Evolutionary conservation across 2,329 filamentous ascomycete species (phyloP).

Genomic region (Alternaria sp.): DNA sequence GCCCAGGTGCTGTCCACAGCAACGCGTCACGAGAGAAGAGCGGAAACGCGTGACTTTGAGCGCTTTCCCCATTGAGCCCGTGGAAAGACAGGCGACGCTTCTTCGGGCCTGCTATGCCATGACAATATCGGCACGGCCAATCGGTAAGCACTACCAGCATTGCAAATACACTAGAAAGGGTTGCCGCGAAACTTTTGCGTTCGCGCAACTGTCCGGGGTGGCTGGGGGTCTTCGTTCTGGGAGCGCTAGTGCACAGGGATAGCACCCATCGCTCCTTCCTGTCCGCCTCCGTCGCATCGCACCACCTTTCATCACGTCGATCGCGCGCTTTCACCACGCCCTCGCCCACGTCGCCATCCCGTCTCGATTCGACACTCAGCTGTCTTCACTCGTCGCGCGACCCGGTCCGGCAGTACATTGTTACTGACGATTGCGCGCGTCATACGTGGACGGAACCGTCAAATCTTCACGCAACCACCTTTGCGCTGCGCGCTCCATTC

Average conservation of each 20-base stretch:
- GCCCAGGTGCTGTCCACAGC: neutral
- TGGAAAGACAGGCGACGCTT: constrained; percentile 8
- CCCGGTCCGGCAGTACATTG: constrained; percentile 14
- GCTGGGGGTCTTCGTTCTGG: constrained; percentile 6
- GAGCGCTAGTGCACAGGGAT: constrained; percentile 23
- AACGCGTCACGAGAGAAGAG: constrained; percentile 5
- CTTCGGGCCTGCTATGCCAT: constrained; percentile 11
- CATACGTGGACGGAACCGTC: constrained; percentile 15
- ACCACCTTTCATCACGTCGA: constrained; percentile 22
- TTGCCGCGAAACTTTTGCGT: constrained; percentile 6
- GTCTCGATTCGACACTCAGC: constrained; percentile 9
- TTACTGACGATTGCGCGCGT: constrained; percentile 22
- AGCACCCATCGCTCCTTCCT: constrained; percentile 15
- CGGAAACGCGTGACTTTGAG: constrained; percentile 13
- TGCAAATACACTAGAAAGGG: constrained; percentile 1
- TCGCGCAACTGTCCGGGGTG: constrained; percentile 17
- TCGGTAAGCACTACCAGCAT: constrained; percentile 10
- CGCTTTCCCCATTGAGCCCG: constrained; percentile 1
- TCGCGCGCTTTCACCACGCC: constrained; percentile 12
- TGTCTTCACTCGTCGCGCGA: constrained; percentile 9
- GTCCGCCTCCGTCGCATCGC: constrained; percentile 17
- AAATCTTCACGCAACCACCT: constrained; percentile 16
- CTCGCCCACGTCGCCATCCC: constrained; percentile 9
- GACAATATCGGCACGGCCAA: constrained; percentile 13
- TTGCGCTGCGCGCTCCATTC: constrained; percentile 37